These are phyloP conservation scores for Gyromitra esculenta DNA, from an alignment of 2,329 filamentous ascomycete genomes.

Conservation along the genomic window DNA sequence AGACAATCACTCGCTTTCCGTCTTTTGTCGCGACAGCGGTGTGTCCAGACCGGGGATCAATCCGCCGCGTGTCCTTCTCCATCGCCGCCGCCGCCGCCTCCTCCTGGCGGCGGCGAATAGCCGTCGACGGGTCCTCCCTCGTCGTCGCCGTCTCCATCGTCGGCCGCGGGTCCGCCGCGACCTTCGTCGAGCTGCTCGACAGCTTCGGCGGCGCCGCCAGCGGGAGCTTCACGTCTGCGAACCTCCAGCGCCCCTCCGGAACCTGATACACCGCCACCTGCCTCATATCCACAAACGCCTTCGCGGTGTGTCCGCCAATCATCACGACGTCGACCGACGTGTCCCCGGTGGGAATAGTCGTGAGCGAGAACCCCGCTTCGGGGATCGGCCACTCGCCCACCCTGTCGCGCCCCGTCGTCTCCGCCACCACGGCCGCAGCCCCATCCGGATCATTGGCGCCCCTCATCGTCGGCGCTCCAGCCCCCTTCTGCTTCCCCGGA, in stretches of 20 bases:
- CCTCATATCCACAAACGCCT: conserved; percentile 54
- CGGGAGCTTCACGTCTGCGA: conserved; percentile 50
- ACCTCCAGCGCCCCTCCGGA: conserved; percentile 51
- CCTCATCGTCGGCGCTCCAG: conserved; percentile 19
- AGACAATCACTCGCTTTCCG: conserved; percentile 77
- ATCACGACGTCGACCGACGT: conserved; percentile 48
- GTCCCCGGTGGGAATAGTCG: conserved; percentile 38
- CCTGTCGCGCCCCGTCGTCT: conserved; percentile 28
- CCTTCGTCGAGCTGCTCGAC: conserved; percentile 39
- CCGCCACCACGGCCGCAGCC: conserved; percentile 3
- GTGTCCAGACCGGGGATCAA: conserved; percentile 89
- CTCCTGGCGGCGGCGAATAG: conserved; percentile 10
- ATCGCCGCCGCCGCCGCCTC: not conserved
- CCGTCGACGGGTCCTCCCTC: conserved; percentile 34
- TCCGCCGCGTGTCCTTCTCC: conserved; percentile 55
- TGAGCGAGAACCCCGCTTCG: conserved; percentile 55
- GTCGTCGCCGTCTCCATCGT: conserved; percentile 23
- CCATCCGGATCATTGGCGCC: not conserved
- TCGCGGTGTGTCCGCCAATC: conserved; percentile 54
- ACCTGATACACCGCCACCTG: conserved; percentile 54
- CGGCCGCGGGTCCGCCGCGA: conserved; percentile 28
- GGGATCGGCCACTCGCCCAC: conserved; percentile 55
- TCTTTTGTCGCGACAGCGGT: conserved; percentile 83
- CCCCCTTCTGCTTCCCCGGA: conserved; percentile 33
- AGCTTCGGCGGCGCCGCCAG: conserved; percentile 55